Evolutionary conservation across 2,329 filamentous ascomycete genomes (phyloP), one percentile per base, ranked within the genome.

Genomic region (Hypoxylon sp.): DNA sequence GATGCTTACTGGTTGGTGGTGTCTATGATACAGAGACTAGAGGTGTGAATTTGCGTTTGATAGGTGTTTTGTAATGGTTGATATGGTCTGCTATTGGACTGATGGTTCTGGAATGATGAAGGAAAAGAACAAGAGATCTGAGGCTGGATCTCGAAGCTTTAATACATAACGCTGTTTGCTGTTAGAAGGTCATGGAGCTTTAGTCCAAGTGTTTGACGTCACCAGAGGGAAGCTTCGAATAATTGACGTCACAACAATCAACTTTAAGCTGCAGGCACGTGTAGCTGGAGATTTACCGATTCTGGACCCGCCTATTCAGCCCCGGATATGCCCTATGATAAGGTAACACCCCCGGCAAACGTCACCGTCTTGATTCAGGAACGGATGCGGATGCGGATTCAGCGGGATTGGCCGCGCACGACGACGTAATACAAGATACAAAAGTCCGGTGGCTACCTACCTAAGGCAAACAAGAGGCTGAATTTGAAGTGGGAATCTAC

Each of bases 131-230:
- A 25, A 3, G 1, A 5, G 30, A 29, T 5, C 11, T 11, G 3
- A 23, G 21, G 50, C 6, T 58, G 45, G 25, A 54, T 12, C 2
- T 60, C n/a, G 39, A 53, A 48, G 67, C 58, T 67, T 67, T 69
- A 69, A 67, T 68, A 66, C n/a, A 12, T 63, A 59, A 30, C 43
- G 61, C 43, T 45, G 48, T 59, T 67, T 41, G 11, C 46, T 52
- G 48, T 43, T 29, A 41, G 59, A 55, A 46, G 29, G 14, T n/a
- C 9, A 27, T 59, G 66, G 60, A 66, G 51, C 55, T 67, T 64
- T 65, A 11, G 55, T 69, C 54, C 60, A 62, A 55, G 39, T 30
- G 55, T 39, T 69, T 74, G 72, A 74, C 73, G 72, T 74, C 73
- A 74, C 55, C 48, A 50, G 30, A 34, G 58, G 25, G 46, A 34